A percentile compares a stretch with the other conserved stretches of the same genome.
These are phyloP conservation scores for Alectoria sarmentosa DNA, from an alignment of 495 filamentous ascomycete genomes.

Conservation along the genomic window DNA sequence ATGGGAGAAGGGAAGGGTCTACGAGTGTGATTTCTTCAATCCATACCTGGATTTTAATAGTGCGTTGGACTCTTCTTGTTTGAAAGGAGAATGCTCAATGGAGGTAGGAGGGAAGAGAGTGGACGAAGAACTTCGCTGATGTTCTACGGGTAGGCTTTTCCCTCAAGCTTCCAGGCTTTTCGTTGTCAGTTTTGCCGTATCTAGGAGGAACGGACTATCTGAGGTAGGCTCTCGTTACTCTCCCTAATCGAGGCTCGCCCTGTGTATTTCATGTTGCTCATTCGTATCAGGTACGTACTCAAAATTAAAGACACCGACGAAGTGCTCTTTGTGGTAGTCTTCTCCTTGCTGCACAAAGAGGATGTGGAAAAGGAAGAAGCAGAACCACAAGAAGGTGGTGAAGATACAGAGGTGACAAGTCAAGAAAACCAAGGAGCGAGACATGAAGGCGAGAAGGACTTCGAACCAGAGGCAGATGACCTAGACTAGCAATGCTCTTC, in stretches of 20 bases:
- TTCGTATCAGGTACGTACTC: constrained; percentile 77
- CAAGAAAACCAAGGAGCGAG: background rate
- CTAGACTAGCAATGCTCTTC: constrained; percentile 15
- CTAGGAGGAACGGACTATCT: constrained; percentile 65
- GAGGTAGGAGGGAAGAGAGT: background rate
- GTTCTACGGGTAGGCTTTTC: constrained; percentile 51
- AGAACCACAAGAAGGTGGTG: background rate
- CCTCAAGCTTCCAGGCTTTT: constrained; percentile 73
- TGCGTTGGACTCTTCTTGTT: constrained; percentile 27
- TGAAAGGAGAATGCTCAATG: background rate
- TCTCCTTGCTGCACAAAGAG: constrained; percentile 62
- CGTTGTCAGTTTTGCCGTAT: constrained; percentile 67
- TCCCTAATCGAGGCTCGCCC: background rate
- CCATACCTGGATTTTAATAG: constrained; percentile 81
- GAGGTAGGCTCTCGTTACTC: constrained; percentile 26
- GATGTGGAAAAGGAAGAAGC: constrained; percentile 47
- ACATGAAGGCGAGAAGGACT: constrained; percentile 17
- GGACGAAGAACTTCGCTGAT: background rate
- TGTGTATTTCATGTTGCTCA: constrained; percentile 23
- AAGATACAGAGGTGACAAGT: background rate
- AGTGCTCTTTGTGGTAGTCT: constrained; percentile 70
- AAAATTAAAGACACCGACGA: constrained; percentile 64
- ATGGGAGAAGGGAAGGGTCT: constrained; percentile 55
- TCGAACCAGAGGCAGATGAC: constrained; percentile 23
- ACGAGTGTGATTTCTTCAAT: constrained; percentile 82